Base-by-base conservation (phyloP, 2,329 filamentous ascomycete species). In the Fusarium armeniacum region DNA sequence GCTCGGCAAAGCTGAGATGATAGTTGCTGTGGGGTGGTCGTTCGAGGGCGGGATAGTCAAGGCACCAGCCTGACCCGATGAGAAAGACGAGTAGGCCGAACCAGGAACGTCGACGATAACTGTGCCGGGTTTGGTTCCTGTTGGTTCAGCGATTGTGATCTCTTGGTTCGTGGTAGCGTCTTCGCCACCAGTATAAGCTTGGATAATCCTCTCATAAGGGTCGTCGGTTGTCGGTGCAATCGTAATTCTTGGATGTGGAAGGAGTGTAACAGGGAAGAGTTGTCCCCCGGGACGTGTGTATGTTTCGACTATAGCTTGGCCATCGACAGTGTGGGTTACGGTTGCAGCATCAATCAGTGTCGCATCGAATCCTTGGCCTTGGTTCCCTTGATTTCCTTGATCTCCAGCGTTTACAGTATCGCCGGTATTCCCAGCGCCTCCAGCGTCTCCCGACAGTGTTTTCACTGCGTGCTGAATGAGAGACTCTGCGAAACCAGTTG, bases 151-250 rank as follows among this genome's bases (percentile, higher is more conserved):
- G 5, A 68, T 67, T 36, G 67, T 70, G 20, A 67, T 70, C 47
- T 68, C 45, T 41, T 62, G 62, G 36, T 70, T 70, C 3, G 50
- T 58, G 20, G 68, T 60, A 3, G 67, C 63, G 38, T 63, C 53
- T 8, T 36, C 62, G 20, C 67, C 62, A 22, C 62, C 67, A 16
- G 67, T 70, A 33, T 70, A 70, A 32, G 67, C 62, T 35, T 67
- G 57, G 9, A 70, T 64, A 22, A 70, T 70, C 30, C 67, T 70
- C 35, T 64, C 32, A 43, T 68, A 70, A 22, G 67, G 67, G 28
- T 70, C 64, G 28, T 59, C 51, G n/a, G 58, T 56, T 4, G 58
- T 47, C 5, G 67, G 67, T 15, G 67, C 58, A 36, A 70, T 62
- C 18, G 67, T 70, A 15, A 70, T 70, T 35, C 57, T 64, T 22